phyloP scores from a whole-genome alignment of 2,329 filamentous ascomycete genomes.

The Byssochlamys sp. region DNA sequence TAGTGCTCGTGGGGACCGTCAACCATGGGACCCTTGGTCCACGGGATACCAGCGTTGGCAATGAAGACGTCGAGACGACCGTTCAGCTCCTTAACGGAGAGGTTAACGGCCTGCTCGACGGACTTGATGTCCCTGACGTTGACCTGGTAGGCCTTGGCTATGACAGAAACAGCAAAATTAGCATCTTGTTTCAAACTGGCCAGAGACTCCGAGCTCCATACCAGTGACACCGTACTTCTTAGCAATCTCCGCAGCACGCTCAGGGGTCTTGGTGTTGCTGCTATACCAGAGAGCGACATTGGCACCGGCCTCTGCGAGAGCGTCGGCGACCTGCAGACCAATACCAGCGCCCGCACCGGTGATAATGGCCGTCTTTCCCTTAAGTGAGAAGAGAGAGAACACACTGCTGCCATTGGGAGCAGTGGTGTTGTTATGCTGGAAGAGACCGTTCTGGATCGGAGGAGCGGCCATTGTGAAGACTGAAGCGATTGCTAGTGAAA shows the following conservation, averaged over 20 bases:
- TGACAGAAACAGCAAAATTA: not conserved
- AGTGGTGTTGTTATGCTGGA: slow-evolving; percentile 49
- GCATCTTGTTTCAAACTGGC: not conserved
- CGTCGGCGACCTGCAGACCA: slow-evolving; percentile 55
- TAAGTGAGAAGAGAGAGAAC: slow-evolving; percentile 58
- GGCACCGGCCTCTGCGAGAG: slow-evolving; percentile 59
- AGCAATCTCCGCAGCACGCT: slow-evolving; percentile 54
- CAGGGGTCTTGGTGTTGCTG: slow-evolving; percentile 55
- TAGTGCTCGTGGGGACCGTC: slow-evolving; percentile 57
- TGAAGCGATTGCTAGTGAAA: not conserved
- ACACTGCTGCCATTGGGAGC: slow-evolving; percentile 41
- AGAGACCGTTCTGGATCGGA: slow-evolving; percentile 37
- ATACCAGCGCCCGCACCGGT: slow-evolving; percentile 62
- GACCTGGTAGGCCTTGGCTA: slow-evolving; percentile 43
- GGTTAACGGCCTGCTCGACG: slow-evolving; percentile 33
- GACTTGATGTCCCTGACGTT: slow-evolving; percentile 35
- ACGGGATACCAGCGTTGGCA: slow-evolving; percentile 67
- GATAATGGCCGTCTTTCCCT: slow-evolving; percentile 60
- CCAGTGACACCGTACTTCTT: slow-evolving; percentile 59
- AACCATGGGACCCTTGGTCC: slow-evolving; percentile 59
- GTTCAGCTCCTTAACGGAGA: slow-evolving; percentile 54
- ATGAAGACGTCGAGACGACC: slow-evolving; percentile 68
- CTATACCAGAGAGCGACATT: slow-evolving; percentile 67
- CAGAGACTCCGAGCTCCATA: slow-evolving; percentile 27
- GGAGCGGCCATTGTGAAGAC: slow-evolving; percentile 23